A percentile compares a stretch with the other conserved stretches of the same genome.
These are phyloP conservation scores for Pharus latifolius DNA, from an alignment of 176 grass and related monocot genomes.

Conservation along the genomic window DNA sequence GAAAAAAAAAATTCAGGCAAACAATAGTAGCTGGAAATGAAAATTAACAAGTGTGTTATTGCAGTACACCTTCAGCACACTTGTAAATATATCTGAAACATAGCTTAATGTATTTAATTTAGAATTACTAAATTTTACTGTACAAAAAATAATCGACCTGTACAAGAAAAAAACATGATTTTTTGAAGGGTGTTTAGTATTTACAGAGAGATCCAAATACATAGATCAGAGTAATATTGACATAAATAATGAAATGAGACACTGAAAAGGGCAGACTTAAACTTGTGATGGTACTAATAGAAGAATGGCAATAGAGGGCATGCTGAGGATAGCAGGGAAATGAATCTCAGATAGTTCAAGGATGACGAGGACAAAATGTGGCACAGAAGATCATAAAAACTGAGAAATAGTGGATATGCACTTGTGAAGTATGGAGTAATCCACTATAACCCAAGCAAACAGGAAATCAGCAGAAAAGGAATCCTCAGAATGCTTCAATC, in stretches of 20 bases:
- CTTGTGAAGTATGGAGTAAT: not conserved
- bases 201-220: not conserved
- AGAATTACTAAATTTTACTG: not conserved
- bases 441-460: not conserved
- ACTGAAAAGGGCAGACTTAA: not conserved
- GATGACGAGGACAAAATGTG: not conserved
- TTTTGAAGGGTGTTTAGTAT: no score
- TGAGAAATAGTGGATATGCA: not conserved
- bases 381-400: not conserved
- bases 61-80: not conserved
- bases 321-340: not conserved
- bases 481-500: not conserved
- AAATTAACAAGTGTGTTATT: no score
- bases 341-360: not conserved
- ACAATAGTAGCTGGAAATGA: no score
- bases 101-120: not conserved
- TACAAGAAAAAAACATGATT: no score
- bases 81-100: not conserved
- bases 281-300: not conserved
- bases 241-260: not conserved
- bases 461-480: not conserved
- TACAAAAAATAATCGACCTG: not conserved
- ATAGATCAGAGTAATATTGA: not conserved
- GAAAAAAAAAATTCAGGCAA: not conserved
- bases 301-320: not conserved